A percentile compares a stretch with the other conserved stretches of the same genome.
Evolutionary conservation across 176 grass and related monocot genomes (phyloP).

Genomic region (Lolium multiflorum): DNA sequence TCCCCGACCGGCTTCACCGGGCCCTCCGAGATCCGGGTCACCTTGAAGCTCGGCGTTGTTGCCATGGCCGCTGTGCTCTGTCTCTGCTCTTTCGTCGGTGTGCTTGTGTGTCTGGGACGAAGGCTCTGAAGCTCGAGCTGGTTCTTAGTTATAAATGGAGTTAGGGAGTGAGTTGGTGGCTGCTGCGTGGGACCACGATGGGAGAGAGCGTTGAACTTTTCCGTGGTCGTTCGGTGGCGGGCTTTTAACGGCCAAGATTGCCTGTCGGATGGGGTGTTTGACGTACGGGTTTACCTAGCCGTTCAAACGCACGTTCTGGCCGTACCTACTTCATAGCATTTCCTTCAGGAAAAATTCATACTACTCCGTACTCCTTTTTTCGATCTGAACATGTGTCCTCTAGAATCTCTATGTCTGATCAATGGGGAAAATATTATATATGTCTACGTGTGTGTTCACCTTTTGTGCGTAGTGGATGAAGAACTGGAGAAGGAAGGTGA

Average conservation of each 20-base stretch:
- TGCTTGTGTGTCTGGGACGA: not conserved
- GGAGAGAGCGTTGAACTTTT: not conserved
- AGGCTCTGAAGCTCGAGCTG: slow-evolving; percentile 4
- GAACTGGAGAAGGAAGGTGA: not conserved
- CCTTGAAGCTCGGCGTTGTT: slow-evolving; percentile 60
- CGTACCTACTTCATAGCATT: not conserved
- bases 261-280: slow-evolving; percentile 2
- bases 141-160: slow-evolving; percentile 38
- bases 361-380: not conserved
- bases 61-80: not conserved
- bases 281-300: slow-evolving; percentile 26
- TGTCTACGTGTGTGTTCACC: not conserved
- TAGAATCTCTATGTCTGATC: not conserved
- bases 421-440: not conserved
- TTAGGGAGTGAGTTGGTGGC: not conserved
- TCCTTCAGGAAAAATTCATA: not conserved
- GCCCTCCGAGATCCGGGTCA: slow-evolving; percentile 86
- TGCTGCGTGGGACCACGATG: not conserved
- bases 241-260: slow-evolving; percentile 18
- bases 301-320: not conserved
- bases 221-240: slow-evolving; percentile 3
- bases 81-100: not conserved
- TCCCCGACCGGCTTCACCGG: slow-evolving; percentile 66
- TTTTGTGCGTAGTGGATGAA: not conserved
- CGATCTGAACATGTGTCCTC: not conserved